Evolutionary conservation across 257 asterid species (phyloP).

Genomic region (Gynochthodes officinalis): DNA sequence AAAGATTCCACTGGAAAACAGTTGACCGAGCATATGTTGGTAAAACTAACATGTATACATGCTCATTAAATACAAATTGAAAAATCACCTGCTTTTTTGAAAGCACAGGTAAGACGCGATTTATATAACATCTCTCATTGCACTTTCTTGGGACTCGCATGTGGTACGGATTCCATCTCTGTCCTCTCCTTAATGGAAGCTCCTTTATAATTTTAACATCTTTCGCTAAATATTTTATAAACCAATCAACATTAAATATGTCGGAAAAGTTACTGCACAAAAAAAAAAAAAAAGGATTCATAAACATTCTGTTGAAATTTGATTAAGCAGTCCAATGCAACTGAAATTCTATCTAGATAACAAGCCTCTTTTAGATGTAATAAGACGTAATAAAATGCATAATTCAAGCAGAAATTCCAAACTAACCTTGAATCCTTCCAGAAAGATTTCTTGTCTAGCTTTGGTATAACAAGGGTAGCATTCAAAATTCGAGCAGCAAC

Average conservation of each 20-base stretch:
- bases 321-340: not conserved
- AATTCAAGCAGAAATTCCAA: constrained; percentile 3
- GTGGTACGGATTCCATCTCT: constrained; percentile 65
- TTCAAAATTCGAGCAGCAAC: constrained; percentile 98
- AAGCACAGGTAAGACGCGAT: constrained; percentile 77
- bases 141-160: constrained; percentile 98
- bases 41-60: not conserved
- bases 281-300: constrained; percentile 11
- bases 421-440: constrained; percentile 95
- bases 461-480: constrained; percentile 90
- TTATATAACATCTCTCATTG: constrained; percentile 69
- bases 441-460: constrained; percentile 82
- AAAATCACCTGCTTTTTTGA: constrained; percentile 72
- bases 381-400: constrained; percentile 3
- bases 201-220: constrained; percentile 79
- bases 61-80: not conserved
- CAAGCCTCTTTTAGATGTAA: constrained; percentile 7
- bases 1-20: not conserved
- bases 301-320: constrained; percentile 3
- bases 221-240: constrained; percentile 59
- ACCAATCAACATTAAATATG: constrained; percentile 83
- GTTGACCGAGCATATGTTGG: not conserved
- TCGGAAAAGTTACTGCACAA: constrained; percentile 87
- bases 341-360: constrained; percentile 1
- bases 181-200: constrained; percentile 78